Conservation (phyloP, 106 monocot genomes). For the Dioscorea zingiberensis region DNA sequence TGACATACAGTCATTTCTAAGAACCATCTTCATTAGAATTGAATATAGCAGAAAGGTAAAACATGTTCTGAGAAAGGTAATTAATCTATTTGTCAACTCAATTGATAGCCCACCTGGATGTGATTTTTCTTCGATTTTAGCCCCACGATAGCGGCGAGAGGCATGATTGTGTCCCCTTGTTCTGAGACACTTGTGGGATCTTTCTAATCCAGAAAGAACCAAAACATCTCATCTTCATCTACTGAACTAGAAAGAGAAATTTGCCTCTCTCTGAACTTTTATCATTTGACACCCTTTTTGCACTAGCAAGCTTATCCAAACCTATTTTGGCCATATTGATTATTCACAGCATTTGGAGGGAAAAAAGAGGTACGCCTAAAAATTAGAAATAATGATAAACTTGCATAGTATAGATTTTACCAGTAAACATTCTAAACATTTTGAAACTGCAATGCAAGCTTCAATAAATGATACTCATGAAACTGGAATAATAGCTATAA, state of each 20-base stretch:
- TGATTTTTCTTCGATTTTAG: constrained; percentile 29
- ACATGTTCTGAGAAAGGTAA: too few species aligned
- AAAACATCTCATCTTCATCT: constrained; percentile 54
- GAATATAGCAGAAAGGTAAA: too few species aligned
- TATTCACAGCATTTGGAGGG: not conserved
- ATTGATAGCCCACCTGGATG: too few species aligned
- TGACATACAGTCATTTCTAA: too few species aligned
- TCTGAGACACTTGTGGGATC: constrained; percentile 4
- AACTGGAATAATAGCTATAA: not conserved
- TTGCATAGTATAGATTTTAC: too few species aligned
- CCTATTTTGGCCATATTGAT: constrained; percentile 31
- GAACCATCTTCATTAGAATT: too few species aligned
- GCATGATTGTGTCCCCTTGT: constrained; percentile 12
- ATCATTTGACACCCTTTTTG: constrained; percentile 42
- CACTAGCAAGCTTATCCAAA: constrained; percentile 62
- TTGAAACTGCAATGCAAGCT: not conserved
- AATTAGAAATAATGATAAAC: not conserved
- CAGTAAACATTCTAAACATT: not conserved
- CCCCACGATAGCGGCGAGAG: constrained; percentile 60
- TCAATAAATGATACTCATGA: not conserved
- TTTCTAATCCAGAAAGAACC: constrained; percentile 10
- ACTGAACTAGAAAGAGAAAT: constrained; percentile 25
- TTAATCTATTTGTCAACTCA: too few species aligned
- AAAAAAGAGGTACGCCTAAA: not conserved
- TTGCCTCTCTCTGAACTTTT: constrained; percentile 38